Percentiles rank a stretch among this genome's conserved stretches.
Conservation (phyloP, 805 yeast species). For the Ogataea trehalophila region DNA sequence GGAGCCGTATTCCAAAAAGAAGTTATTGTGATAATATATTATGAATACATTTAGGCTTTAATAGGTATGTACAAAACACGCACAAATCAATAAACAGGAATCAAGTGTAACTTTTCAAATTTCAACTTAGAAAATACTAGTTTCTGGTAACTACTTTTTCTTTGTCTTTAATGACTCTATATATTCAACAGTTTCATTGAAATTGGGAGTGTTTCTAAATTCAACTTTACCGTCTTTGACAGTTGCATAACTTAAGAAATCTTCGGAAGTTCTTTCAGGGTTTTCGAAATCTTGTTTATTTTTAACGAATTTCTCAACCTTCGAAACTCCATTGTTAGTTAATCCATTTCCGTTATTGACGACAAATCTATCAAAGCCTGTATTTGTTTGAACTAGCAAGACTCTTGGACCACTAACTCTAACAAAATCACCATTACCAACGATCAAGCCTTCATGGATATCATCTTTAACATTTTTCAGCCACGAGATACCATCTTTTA, state of each 20-base stretch:
- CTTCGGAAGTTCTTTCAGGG: conserved; percentile 31
- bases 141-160: background rate
- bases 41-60: too few relatives aligned
- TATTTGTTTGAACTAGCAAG: conserved; percentile 42
- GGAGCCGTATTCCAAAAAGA: too few relatives aligned
- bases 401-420: conserved; percentile 52
- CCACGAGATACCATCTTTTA: background rate
- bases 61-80: too few relatives aligned
- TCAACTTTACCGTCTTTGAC: conserved; percentile 38
- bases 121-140: too few relatives aligned
- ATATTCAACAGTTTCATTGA: conserved; percentile 32
- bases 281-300: conserved; percentile 12
- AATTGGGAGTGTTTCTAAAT: conserved; percentile 42
- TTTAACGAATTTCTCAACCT: conserved; percentile 22
- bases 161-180: conserved; percentile 22
- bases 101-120: too few relatives aligned
- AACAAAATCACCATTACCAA: conserved; percentile 41
- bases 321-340: conserved; percentile 5
- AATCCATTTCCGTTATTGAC: background rate
- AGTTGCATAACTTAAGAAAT: conserved; percentile 44
- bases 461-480: background rate
- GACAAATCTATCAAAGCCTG: conserved; percentile 25
- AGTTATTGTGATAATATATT: too few relatives aligned
- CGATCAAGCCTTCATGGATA: conserved; percentile 10
- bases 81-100: too few relatives aligned